Base-by-base conservation (phyloP, 1,284 basidiomycete genomes). In the Cryptococcus amylolentus region DNA sequence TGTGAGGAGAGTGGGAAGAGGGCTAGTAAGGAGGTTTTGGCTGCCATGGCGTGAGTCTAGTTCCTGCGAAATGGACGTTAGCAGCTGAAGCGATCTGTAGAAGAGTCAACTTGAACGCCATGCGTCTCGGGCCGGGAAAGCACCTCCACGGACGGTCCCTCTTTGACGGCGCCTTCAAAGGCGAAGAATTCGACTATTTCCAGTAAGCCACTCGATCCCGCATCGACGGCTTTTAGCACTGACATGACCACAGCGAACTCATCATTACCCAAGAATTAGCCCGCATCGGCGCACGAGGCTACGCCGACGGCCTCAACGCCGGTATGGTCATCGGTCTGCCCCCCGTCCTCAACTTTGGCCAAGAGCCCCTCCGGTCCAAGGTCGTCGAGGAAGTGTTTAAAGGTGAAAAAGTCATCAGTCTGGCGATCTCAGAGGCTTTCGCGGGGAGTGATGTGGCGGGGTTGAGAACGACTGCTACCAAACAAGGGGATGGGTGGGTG, bases 371-470 rank as follows among this genome's bases (percentile, higher is more conserved):
- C 39, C 57, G 69, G 49, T 63, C 69, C 10, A 84, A 84, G 68
- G 80, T 97, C 57, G 81, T 95, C 23, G 86, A 88, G 40, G 89
- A 91, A 23, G 84, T 94, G 4, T 80, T 97, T 44, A 79, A 82
- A 10, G 91, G 70, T 7, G 57, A 76, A 41, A 76, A 88, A 75
- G 68, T 71, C 57, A 83, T 84, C 68, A 78, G 86, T 63, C 81
- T 98, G 52, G 93, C 93, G 35, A 88, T 97, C 60, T 84, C 85
- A n/a, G 88, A 90, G 75, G 91, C 94, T 0, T 90, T 89, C 66
- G 94, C 93, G 4, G 93, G 93, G 5, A 91, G 88, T 61, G 92
- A 95, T 70, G 91, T 97, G 26, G 83, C 86, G 70, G 88, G 88
- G 26, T 77, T 92, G 51, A 83, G 86, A 71, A 92, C 89, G 9